phyloP scores from a whole-genome alignment of 2,329 filamentous ascomycete species.

The Elsinoe australis region DNA sequence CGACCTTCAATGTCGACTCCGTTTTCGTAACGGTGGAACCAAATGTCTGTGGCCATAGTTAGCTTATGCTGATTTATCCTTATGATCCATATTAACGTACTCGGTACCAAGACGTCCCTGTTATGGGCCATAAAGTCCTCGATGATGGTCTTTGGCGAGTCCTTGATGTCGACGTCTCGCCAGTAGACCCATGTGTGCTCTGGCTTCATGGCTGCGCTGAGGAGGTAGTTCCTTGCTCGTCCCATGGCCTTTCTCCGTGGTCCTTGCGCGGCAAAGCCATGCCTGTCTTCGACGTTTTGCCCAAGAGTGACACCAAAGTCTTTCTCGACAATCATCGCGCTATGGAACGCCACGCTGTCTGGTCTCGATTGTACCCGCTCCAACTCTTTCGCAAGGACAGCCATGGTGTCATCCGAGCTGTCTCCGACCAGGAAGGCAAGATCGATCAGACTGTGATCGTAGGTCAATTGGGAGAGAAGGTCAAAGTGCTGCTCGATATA shows the following conservation, averaged over 20 bases:
- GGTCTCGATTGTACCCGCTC: constrained; percentile 72
- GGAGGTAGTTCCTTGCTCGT: constrained; percentile 82
- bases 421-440: constrained; percentile 91
- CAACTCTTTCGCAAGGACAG: constrained; percentile 75
- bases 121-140: constrained; percentile 96
- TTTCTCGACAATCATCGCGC: constrained; percentile 79
- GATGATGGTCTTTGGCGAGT: constrained; percentile 77
- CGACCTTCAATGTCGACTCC: constrained; percentile 83
- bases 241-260: constrained; percentile 87
- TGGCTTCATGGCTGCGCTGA: constrained; percentile 74
- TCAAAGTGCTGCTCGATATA: constrained; percentile 90
- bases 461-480: constrained; percentile 78
- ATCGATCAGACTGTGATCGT: constrained; percentile 92
- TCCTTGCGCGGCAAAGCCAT: constrained; percentile 79
- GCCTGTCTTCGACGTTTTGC: constrained; percentile 74
- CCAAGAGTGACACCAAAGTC: constrained; percentile 72
- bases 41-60: constrained; percentile 59
- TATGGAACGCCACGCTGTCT: constrained; percentile 77
- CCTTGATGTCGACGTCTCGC: constrained; percentile 93
- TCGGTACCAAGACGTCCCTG: constrained; percentile 86
- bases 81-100: too few species aligned
- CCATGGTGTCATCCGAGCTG: constrained; percentile 81
- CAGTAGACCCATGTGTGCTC: constrained; percentile 99
- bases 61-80: neutral
- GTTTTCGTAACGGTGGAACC: constrained; percentile 83